phyloP scores from a whole-genome alignment of 176 grass and related monocot genomes.

The Pontederia crassipes region DNA sequence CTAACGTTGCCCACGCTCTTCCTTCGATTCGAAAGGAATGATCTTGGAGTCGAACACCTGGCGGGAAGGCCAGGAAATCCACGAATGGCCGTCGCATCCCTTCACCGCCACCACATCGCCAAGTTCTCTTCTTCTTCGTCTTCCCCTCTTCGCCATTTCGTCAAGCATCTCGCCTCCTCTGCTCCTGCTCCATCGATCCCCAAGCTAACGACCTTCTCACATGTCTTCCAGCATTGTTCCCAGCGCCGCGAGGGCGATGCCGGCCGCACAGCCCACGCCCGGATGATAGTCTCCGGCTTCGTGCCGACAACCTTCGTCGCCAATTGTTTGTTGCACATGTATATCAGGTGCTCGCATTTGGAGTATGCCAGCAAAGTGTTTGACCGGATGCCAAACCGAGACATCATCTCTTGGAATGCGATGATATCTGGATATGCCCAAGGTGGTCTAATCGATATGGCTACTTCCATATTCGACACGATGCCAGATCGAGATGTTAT shows the following conservation, averaged over 20 bases:
- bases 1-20: too few relatives aligned
- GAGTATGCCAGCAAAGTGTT: constrained; percentile 37
- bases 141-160: too few relatives aligned
- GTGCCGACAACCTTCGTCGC: constrained; percentile 48
- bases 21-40: too few relatives aligned
- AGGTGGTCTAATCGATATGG: constrained; percentile 14
- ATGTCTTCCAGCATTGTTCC: constrained; percentile 50
- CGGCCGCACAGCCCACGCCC: constrained; percentile 44
- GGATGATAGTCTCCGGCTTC: constrained; percentile 51
- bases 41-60: too few relatives aligned
- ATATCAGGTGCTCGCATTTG: constrained; percentile 31
- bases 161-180: neutral
- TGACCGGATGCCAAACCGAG: constrained; percentile 35
- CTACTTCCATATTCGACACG: constrained; percentile 26
- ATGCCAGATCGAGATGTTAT: constrained; percentile 57
- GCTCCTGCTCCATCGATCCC: neutral
- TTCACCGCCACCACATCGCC: too few relatives aligned
- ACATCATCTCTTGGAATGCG: constrained; percentile 69
- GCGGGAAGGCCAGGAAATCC: too few relatives aligned
- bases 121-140: too few relatives aligned
- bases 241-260: constrained; percentile 18
- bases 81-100: too few relatives aligned
- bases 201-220: constrained; percentile 42
- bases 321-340: constrained; percentile 76
- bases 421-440: constrained; percentile 38